Evolutionary conservation across 2,329 filamentous ascomycete genomes (phyloP).

Genomic region (Alternaria panax): DNA sequence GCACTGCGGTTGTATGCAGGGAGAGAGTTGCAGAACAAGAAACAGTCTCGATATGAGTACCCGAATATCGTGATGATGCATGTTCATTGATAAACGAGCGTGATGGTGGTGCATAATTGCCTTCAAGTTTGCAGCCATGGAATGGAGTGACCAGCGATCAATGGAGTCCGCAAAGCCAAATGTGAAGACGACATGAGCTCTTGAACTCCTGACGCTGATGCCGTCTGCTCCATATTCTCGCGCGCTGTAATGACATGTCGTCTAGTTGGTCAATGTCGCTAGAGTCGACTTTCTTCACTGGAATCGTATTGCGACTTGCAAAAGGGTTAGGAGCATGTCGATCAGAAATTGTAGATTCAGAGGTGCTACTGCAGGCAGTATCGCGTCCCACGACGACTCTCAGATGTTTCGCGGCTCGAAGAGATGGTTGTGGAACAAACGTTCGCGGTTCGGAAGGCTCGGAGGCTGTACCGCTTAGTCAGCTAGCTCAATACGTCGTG

Average conservation of each 20-base stretch:
- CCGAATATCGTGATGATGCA: background rate
- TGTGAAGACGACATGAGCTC: background rate
- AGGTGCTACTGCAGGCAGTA: background rate
- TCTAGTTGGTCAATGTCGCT: background rate
- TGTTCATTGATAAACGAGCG: background rate
- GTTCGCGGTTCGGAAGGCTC: too few relatives aligned
- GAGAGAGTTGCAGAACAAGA: background rate
- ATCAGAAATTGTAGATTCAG: too few relatives aligned
- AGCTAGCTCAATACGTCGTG: too few relatives aligned
- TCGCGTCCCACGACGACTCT: too few relatives aligned
- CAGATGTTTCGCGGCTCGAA: too few relatives aligned
- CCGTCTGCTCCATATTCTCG: background rate
- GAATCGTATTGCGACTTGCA: constrained; percentile 19
- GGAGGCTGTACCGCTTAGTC: too few relatives aligned
- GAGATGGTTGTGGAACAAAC: too few relatives aligned
- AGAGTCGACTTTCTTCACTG: constrained; percentile 17
- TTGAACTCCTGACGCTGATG: background rate
- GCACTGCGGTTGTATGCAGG: background rate
- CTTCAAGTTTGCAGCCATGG: background rate
- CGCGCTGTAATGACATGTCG: background rate
- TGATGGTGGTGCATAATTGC: background rate
- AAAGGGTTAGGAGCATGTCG: background rate
- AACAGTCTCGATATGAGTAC: background rate
- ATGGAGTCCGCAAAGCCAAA: background rate
- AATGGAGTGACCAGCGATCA: background rate